Conservation (phyloP, 768 basidiomycete species). For the Rhodocollybia butyracea region DNA sequence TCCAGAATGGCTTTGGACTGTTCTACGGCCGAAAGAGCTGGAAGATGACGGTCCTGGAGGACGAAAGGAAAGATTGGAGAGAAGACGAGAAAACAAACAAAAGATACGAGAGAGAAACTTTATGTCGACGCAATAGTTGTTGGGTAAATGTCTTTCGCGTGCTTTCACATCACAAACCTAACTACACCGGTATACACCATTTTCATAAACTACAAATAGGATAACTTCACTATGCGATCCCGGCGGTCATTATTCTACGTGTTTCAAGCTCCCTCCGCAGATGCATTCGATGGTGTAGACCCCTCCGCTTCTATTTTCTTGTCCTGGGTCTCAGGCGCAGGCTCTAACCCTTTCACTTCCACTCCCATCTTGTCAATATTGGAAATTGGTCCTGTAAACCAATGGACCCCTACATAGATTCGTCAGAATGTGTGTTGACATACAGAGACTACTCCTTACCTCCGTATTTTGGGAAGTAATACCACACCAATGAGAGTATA, state of each 20-base stretch:
- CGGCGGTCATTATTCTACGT: too few species aligned
- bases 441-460: too few species aligned
- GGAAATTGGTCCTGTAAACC: slow-evolving; percentile 25
- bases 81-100: slow-evolving; percentile 62
- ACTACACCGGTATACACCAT: too few species aligned
- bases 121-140: slow-evolving; percentile 72
- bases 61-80: slow-evolving; percentile 39
- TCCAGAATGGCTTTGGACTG: slow-evolving; percentile 86
- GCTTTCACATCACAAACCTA: not conserved
- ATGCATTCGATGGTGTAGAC: not conserved
- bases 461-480: slow-evolving; percentile 46
- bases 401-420: too few species aligned
- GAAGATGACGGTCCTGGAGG: slow-evolving; percentile 30
- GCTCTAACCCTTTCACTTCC: not conserved
- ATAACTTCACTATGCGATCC: too few species aligned
- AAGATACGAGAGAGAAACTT: slow-evolving; percentile 81
- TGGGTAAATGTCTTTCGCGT: not conserved
- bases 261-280: not conserved
- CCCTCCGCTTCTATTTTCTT: not conserved
- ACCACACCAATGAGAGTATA: slow-evolving; percentile 48
- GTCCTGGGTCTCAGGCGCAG: not conserved
- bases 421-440: too few species aligned
- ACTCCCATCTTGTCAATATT: slow-evolving; percentile 12
- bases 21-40: slow-evolving; percentile 59
- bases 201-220: too few species aligned